A percentile compares a stretch with the other conserved stretches of the same genome.
Conservation (phyloP, 345 rosid species). For the Linum tenue region DNA sequence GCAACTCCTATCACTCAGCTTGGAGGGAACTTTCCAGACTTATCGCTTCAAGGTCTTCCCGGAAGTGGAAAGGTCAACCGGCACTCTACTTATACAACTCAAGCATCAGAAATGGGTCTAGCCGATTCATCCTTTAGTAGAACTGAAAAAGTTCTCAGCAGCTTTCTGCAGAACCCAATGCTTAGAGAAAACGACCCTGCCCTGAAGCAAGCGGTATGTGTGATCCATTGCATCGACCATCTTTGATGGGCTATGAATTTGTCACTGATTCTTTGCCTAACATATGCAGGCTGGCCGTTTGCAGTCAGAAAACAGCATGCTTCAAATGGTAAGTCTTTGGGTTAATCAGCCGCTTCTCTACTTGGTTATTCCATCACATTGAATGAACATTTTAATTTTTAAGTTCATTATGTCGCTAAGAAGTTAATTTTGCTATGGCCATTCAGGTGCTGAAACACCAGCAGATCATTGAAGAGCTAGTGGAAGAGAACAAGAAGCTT, state of each 20-base stretch:
- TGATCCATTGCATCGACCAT: background rate
- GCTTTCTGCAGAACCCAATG: slow-evolving; percentile 55
- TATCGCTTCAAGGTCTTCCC: slow-evolving; percentile 24
- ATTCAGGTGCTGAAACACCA: slow-evolving; percentile 74
- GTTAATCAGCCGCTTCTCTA: background rate
- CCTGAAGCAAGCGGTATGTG: slow-evolving; percentile 38
- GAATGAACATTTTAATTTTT: background rate
- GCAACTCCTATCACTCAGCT: slow-evolving; percentile 31
- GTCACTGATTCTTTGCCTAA: slow-evolving; percentile 10
- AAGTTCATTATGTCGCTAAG: slow-evolving; percentile 1
- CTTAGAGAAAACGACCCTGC: slow-evolving; percentile 42
- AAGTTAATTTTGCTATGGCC: background rate
- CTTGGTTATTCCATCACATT: background rate
- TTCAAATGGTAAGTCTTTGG: slow-evolving; percentile 71
- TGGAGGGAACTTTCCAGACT: slow-evolving; percentile 28
- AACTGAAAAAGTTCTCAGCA: slow-evolving; percentile 69
- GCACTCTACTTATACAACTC: slow-evolving; percentile 20
- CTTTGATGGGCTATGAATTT: background rate
- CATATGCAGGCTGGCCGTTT: slow-evolving; percentile 44
- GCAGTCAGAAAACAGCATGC: slow-evolving; percentile 62
- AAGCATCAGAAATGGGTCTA: slow-evolving; percentile 15
- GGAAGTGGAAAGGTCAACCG: slow-evolving; percentile 22
- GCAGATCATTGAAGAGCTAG: slow-evolving; percentile 58
- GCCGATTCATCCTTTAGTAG: slow-evolving; percentile 39
- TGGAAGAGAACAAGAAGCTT: slow-evolving; percentile 76